Percentiles rank a stretch among this genome's conserved stretches.
These are phyloP conservation scores for Pichia sp. DNA, from an alignment of 1,139 yeast species.

Conservation along the genomic window DNA sequence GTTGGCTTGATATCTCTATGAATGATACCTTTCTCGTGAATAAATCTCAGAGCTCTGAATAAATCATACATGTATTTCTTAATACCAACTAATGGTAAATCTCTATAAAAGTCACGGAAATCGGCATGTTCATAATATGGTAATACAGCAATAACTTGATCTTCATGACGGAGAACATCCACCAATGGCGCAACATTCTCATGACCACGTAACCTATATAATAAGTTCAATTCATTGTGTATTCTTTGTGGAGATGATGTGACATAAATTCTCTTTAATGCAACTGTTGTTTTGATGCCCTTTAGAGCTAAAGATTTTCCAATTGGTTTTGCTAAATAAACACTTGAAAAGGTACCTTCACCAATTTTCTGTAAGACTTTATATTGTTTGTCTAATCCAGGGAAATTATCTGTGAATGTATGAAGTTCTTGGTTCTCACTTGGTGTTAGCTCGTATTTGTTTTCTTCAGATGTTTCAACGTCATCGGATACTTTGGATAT, in stretches of 20 bases:
- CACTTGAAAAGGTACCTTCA: constrained; percentile 92
- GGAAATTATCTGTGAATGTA: constrained; percentile 61
- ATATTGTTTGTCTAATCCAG: constrained; percentile 57
- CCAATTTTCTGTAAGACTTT: constrained; percentile 83
- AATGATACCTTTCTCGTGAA: constrained; percentile 73
- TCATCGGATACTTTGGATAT: constrained; percentile 11
- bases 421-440: constrained; percentile 68
- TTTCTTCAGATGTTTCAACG: constrained; percentile 11
- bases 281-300: constrained; percentile 52
- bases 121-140: constrained; percentile 94
- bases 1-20: constrained; percentile 93
- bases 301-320: constrained; percentile 9
- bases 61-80: constrained; percentile 79
- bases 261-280: constrained; percentile 89
- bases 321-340: constrained; percentile 56
- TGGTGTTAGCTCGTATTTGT: constrained; percentile 34
- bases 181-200: constrained; percentile 82
- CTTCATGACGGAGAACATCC: constrained; percentile 84
- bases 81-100: constrained; percentile 75
- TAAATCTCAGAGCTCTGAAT: constrained; percentile 70
- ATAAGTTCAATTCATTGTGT: constrained; percentile 76
- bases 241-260: constrained; percentile 94
- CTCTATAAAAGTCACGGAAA: constrained; percentile 83
- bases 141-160: constrained; percentile 88
- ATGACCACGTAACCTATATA: constrained; percentile 67